These are phyloP conservation scores for Linnemannia hyalina DNA, from an alignment of 192 early-diverging fungal genomes.

Conservation along the genomic window DNA sequence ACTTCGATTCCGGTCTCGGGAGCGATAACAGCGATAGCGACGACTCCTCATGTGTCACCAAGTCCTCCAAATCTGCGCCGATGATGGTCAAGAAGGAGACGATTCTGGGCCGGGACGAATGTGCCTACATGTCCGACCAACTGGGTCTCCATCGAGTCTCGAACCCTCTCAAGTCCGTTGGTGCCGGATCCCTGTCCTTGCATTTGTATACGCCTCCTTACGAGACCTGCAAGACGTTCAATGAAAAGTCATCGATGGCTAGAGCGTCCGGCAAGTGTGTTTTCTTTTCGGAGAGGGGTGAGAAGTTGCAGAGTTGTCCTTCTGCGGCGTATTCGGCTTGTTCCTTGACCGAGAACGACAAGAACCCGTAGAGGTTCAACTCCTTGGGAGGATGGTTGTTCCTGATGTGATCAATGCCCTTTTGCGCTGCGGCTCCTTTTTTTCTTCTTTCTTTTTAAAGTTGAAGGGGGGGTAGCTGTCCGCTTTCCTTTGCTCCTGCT, in stretches of 20 bases:
- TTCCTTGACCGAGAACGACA: conserved; percentile 19
- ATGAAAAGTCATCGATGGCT: conserved; percentile 78
- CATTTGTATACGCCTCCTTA: conserved; percentile 94
- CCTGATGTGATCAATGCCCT: background rate
- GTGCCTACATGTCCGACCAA: conserved; percentile 92
- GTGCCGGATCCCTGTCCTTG: conserved; percentile 80
- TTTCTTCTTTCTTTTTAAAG: background rate
- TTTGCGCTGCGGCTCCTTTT: background rate
- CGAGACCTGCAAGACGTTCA: conserved; percentile 86
- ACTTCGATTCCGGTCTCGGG: conserved; percentile 36
- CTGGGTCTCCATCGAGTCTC: conserved; percentile 89
- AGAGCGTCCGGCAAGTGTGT: conserved; percentile 69
- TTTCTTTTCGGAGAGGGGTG: conserved; percentile 73
- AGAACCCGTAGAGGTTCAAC: background rate
- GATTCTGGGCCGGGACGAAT: conserved; percentile 68
- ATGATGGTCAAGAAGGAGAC: conserved; percentile 62
- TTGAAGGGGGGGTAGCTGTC: background rate
- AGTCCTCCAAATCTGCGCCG: conserved; percentile 16
- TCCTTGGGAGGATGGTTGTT: background rate
- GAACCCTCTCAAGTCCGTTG: conserved; percentile 67
- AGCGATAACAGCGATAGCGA: conserved; percentile 27
- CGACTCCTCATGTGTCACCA: background rate
- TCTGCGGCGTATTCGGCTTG: conserved; percentile 29
- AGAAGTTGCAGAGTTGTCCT: conserved; percentile 37
- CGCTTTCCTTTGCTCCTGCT: background rate